These are phyloP conservation scores for Colletotrichum lindemuthianum DNA, from an alignment of 2,329 filamentous ascomycete genomes.

Conservation along the genomic window DNA sequence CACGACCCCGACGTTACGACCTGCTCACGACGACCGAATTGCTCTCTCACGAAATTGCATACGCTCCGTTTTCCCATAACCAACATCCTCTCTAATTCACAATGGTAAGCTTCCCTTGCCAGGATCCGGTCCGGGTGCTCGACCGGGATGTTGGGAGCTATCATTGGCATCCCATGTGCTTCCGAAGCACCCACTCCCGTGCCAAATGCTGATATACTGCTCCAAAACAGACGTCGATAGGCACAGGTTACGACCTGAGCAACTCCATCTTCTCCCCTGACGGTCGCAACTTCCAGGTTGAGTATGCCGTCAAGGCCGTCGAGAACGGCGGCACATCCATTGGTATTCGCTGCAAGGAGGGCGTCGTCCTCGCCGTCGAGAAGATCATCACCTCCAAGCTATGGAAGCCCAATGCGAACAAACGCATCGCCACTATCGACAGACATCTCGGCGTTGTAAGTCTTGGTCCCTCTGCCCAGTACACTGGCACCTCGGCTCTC, in stretches of 20 bases:
- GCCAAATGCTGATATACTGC: slow-evolving; percentile 24
- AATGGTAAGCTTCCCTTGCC: slow-evolving; percentile 45
- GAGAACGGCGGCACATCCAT: slow-evolving; percentile 97
- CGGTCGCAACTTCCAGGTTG: slow-evolving; percentile 98
- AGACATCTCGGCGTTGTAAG: slow-evolving; percentile 92
- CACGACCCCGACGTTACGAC: slow-evolving; percentile 13
- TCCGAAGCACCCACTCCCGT: neutral
- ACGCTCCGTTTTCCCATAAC: slow-evolving; percentile 4
- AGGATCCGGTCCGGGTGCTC: slow-evolving; percentile 34
- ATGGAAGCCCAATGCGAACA: slow-evolving; percentile 94
- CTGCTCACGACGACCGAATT: slow-evolving; percentile 1
- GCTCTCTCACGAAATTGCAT: neutral
- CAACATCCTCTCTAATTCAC: slow-evolving; percentile 37
- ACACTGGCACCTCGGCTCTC: slow-evolving; percentile 2
- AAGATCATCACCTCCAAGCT: slow-evolving; percentile 97
- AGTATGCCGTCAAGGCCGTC: slow-evolving; percentile 98
- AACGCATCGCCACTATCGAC: slow-evolving; percentile 95
- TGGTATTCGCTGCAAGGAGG: slow-evolving; percentile 96
- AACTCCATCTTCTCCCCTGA: slow-evolving; percentile 99
- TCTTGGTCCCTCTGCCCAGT: slow-evolving; percentile 33
- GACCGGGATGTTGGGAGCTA: slow-evolving; percentile 24
- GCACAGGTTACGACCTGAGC: slow-evolving; percentile 98
- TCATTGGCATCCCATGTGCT: neutral
- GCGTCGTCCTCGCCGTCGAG: slow-evolving; percentile 94
- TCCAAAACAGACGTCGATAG: slow-evolving; percentile 90